These are phyloP conservation scores for Saccharomycopsis synnaedendra DNA, from an alignment of 805 yeast genomes.

Conservation along the genomic window DNA sequence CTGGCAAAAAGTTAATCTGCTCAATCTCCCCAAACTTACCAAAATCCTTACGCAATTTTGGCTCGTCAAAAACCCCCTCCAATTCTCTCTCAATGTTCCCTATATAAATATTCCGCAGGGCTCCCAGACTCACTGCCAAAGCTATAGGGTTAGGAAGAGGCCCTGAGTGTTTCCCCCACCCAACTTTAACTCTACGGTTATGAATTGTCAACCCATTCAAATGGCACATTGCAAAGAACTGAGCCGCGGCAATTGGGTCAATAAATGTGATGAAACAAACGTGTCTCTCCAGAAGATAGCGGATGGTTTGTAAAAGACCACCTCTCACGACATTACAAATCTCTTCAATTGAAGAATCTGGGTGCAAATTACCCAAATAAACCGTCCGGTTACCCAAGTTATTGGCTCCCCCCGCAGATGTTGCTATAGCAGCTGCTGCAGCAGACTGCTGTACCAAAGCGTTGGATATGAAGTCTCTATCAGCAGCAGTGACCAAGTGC, in stretches of 20 bases:
- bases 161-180: conserved; percentile 98
- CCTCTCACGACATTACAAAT: conserved; percentile 95
- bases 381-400: conserved; percentile 91
- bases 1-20: conserved; percentile 79
- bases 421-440: conserved; percentile 98
- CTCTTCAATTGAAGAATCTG: conserved; percentile 81
- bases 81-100: conserved; percentile 52
- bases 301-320: conserved; percentile 77
- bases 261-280: conserved; percentile 92
- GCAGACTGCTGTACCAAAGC: conserved; percentile 88
- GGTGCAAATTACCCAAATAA: conserved; percentile 82
- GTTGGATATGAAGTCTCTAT: conserved; percentile 45
- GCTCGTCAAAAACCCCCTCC: conserved; percentile 32
- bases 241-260: conserved; percentile 96
- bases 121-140: conserved; percentile 86
- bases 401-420: conserved; percentile 86
- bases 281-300: conserved; percentile 73
- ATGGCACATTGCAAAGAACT: conserved; percentile 89
- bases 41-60: conserved; percentile 61
- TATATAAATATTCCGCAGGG: conserved; percentile 84
- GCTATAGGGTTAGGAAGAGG: conserved; percentile 80
- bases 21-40: conserved; percentile 86
- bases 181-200: conserved; percentile 77
- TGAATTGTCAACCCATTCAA: conserved; percentile 82
- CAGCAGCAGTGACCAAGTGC: conserved; percentile 62